phyloP scores from a whole-genome alignment of 352 stramenopile species.

The Phytopythium oedochilum region DNA sequence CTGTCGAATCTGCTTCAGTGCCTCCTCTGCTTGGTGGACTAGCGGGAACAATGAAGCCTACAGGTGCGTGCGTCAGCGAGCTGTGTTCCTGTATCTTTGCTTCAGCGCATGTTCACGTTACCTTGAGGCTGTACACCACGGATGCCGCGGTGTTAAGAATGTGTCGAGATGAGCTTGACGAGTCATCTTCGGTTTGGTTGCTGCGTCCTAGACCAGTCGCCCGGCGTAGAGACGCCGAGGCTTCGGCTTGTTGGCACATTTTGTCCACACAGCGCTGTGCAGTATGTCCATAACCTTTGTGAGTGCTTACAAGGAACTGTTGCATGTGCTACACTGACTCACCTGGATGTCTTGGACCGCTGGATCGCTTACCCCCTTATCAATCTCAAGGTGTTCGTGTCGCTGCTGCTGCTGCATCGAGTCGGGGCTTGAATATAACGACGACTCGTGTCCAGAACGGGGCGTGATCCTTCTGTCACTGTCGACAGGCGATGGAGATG shows the following conservation, averaged over 20 bases:
- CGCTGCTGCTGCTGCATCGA: not conserved
- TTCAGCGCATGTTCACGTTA: not conserved
- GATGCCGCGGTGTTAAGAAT: slow-evolving; percentile 33
- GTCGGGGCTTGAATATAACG: not conserved
- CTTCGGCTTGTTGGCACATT: slow-evolving; percentile 36
- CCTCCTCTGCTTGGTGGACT: slow-evolving; percentile 45
- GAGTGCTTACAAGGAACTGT: not conserved
- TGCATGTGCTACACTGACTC: not conserved
- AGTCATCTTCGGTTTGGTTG: slow-evolving; percentile 20
- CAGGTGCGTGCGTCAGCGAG: not conserved
- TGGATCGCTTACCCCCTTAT: not conserved
- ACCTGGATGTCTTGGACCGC: not conserved
- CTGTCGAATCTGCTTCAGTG: slow-evolving; percentile 33
- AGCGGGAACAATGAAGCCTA: slow-evolving; percentile 48
- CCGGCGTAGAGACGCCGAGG: slow-evolving; percentile 19
- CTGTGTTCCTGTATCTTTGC: not conserved
- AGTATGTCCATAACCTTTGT: not conserved
- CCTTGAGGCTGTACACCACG: slow-evolving; percentile 52
- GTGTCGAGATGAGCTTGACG: slow-evolving; percentile 16
- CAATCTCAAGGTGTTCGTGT: not conserved
- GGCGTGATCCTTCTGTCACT: not conserved
- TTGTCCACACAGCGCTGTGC: slow-evolving; percentile 35
- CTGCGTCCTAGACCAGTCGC: slow-evolving; percentile 5
- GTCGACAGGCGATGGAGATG: not conserved
- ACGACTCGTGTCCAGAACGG: not conserved